Percentiles rank a stretch among this genome's conserved stretches.
phyloP scores from a whole-genome alignment of 495 filamentous ascomycete species.

The Daldinia concentrica region DNA sequence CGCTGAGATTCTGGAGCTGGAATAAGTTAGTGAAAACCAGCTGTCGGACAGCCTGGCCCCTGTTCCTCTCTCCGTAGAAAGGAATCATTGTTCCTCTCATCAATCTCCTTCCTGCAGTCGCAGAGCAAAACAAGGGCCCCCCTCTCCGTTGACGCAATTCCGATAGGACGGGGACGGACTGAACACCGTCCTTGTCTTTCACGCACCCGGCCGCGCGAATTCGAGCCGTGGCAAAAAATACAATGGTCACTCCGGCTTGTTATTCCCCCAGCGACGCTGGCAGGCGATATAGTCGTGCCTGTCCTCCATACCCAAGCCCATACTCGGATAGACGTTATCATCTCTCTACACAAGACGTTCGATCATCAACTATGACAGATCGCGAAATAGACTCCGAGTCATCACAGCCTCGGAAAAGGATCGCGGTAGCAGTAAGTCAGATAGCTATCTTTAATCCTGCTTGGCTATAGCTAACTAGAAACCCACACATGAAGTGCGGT shows the following conservation, averaged over 20 bases:
- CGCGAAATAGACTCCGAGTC: constrained; percentile 52
- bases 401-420: constrained; percentile 63
- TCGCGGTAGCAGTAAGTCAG: constrained; percentile 73
- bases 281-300: constrained; percentile 54
- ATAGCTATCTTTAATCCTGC: background rate
- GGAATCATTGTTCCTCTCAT: constrained; percentile 32
- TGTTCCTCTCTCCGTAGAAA: constrained; percentile 33
- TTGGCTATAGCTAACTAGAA: constrained; percentile 20
- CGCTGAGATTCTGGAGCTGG: constrained; percentile 35
- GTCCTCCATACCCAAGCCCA: constrained; percentile 49
- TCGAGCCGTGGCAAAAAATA: constrained; percentile 42
- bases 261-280: constrained; percentile 48
- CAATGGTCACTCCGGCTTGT: constrained; percentile 57
- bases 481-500: constrained; percentile 69
- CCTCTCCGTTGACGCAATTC: constrained; percentile 40
- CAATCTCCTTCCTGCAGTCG: constrained; percentile 36
- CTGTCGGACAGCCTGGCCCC: constrained; percentile 35
- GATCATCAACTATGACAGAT: constrained; percentile 54
- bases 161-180: constrained; percentile 41
- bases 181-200: constrained; percentile 42
- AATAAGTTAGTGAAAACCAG: constrained; percentile 21
- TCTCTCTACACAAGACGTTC: constrained; percentile 47
- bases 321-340: constrained; percentile 51
- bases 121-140: constrained; percentile 41
- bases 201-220: constrained; percentile 38